Evolutionary conservation across 2,329 filamentous ascomycete genomes (phyloP).

Genomic region (Alternaria angustiovoidea): DNA sequence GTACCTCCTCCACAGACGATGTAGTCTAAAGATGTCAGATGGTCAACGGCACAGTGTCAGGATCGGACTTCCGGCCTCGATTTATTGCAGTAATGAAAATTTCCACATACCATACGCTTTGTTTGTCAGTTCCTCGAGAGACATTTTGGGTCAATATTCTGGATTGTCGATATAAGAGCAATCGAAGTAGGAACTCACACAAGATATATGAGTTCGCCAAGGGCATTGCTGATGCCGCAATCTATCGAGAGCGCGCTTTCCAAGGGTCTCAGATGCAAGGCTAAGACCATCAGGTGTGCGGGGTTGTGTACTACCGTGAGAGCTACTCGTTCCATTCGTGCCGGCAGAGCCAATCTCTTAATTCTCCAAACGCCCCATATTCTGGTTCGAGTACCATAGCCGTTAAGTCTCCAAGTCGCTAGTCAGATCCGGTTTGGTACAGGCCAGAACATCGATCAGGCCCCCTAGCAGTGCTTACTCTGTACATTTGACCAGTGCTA

Average conservation of each 20-base stretch:
- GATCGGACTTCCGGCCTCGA: not conserved
- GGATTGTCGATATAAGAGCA: not conserved
- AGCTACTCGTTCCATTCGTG: not conserved
- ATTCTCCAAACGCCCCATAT: not conserved
- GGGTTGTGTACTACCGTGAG: not conserved
- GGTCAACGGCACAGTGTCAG: not conserved
- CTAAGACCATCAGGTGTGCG: not conserved
- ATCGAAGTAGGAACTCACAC: no score
- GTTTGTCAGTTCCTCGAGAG: constrained; percentile 31
- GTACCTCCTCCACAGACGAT: constrained; percentile 41
- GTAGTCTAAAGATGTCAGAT: constrained; percentile 20
- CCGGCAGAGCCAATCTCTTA: not conserved
- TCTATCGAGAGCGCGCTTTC: not conserved
- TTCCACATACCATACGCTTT: constrained; percentile 26
- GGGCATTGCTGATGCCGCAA: not conserved
- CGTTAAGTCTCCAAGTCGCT: not conserved
- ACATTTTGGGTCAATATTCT: constrained; percentile 20
- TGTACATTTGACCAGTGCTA: not conserved
- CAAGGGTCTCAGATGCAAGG: not conserved
- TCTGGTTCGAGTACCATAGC: not conserved
- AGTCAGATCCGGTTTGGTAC: not conserved
- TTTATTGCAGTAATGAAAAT: not conserved
- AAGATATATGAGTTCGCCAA: not conserved
- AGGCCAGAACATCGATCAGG: not conserved
- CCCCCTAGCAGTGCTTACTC: not conserved